Evolutionary conservation across 331 rosid genomes (phyloP).

Genomic region (Malus hybrid): DNA sequence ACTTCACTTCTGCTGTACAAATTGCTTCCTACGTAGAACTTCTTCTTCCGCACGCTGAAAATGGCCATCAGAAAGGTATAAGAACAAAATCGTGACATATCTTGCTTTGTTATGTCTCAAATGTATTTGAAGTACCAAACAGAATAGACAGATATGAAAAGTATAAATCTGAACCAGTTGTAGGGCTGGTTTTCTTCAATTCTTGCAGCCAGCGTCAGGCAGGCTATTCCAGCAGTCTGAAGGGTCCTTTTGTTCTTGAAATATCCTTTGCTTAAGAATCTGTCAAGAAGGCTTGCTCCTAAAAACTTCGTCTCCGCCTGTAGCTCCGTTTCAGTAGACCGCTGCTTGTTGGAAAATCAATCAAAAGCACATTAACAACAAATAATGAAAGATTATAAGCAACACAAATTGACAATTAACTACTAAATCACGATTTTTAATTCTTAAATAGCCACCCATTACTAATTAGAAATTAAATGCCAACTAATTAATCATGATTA

Average conservation of each 20-base stretch:
- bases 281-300: conserved; percentile 72
- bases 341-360: conserved; percentile 44
- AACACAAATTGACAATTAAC: not conserved
- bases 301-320: conserved; percentile 83
- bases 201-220: conserved; percentile 76
- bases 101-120: not conserved
- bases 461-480: no score
- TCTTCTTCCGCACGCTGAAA: conserved; percentile 50
- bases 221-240: conserved; percentile 78
- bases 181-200: conserved; percentile 86
- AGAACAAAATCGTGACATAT: not conserved
- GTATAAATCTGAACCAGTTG: conserved; percentile 43
- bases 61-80: conserved; percentile 8
- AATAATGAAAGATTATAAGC: not conserved
- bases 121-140: not conserved
- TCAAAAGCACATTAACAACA: conserved; percentile 3
- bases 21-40: conserved; percentile 40
- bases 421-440: not conserved
- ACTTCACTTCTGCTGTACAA: conserved; percentile 72
- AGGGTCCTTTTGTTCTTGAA: conserved; percentile 47
- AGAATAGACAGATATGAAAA: not conserved
- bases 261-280: conserved; percentile 75
- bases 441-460: not conserved
- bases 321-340: conserved; percentile 39
- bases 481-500: not conserved